A percentile compares a stretch with the other conserved stretches of the same genome.
These are phyloP conservation scores for Metarhizium brunneum DNA, from an alignment of 2,329 filamentous ascomycete species.

Conservation along the genomic window DNA sequence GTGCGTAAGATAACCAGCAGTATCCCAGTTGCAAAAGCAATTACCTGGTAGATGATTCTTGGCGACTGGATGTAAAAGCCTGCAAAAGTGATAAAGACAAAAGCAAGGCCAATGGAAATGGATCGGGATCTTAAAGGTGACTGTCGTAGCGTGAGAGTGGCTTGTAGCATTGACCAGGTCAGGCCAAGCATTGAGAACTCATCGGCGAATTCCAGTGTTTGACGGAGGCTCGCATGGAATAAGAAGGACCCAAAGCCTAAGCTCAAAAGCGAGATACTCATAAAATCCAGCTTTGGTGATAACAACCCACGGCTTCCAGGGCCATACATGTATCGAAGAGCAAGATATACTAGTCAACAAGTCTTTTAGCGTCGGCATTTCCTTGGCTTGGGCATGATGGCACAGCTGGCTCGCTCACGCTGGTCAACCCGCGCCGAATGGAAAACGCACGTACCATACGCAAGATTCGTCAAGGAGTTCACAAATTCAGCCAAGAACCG, in stretches of 20 bases:
- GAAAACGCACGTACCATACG: slow-evolving; percentile 39
- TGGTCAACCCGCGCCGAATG: slow-evolving; percentile 4
- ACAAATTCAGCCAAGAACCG: slow-evolving; percentile 35
- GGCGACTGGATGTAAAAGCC: slow-evolving; percentile 31
- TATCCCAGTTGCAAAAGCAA: slow-evolving; percentile 41
- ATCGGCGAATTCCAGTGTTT: slow-evolving; percentile 37
- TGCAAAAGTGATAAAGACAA: slow-evolving; percentile 3
- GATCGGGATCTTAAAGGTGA: slow-evolving; percentile 17
- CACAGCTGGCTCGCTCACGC: neutral
- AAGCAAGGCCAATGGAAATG: slow-evolving; percentile 28
- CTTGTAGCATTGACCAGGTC: slow-evolving; percentile 41
- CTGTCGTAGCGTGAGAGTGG: slow-evolving; percentile 34
- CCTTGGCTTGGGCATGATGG: neutral
- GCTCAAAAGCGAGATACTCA: slow-evolving; percentile 29
- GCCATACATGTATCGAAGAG: slow-evolving; percentile 27
- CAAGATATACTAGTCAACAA: slow-evolving; percentile 28
- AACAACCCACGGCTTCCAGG: slow-evolving; percentile 20
- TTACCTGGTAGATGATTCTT: slow-evolving; percentile 33
- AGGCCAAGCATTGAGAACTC: slow-evolving; percentile 51
- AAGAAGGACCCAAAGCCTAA: slow-evolving; percentile 33
- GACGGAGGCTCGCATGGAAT: slow-evolving; percentile 37
- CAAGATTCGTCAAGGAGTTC: slow-evolving; percentile 32
- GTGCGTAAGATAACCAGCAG: slow-evolving; percentile 28
- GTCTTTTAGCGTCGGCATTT: slow-evolving; percentile 2
- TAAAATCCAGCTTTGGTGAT: slow-evolving; percentile 26